A percentile compares a stretch with the other conserved stretches of the same genome.
Evolutionary conservation across 2,329 filamentous ascomycete species (phyloP).

Genomic region (Ceratocystis eucalypticola): DNA sequence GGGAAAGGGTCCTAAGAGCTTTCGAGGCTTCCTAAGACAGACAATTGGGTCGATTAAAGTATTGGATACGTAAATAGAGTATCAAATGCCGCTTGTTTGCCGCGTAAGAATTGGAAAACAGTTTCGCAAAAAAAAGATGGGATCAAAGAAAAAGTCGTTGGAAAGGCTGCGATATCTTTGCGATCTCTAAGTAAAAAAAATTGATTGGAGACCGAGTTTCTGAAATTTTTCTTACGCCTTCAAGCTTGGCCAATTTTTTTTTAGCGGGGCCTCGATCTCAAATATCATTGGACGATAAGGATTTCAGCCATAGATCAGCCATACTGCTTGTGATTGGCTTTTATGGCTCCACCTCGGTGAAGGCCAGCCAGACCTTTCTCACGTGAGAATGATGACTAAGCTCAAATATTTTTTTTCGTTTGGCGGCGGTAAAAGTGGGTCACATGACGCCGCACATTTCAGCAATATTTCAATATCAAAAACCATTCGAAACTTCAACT

Average conservation of each 20-base stretch:
- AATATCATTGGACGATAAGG: constrained; percentile 20
- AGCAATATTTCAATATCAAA: not conserved
- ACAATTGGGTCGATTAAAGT: constrained; percentile 6
- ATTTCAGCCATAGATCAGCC: constrained; percentile 16
- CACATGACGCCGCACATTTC: constrained; percentile 16
- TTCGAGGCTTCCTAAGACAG: constrained; percentile 15
- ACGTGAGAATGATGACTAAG: constrained; percentile 11
- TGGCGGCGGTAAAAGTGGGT: not conserved
- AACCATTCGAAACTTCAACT: not conserved
- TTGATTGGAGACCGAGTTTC: constrained; percentile 17
- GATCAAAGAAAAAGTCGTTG: constrained; percentile 12
- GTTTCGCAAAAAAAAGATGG: constrained; percentile 11
- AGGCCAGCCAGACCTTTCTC: constrained; percentile 11
- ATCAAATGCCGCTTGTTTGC: constrained; percentile 5
- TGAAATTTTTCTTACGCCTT: constrained; percentile 21
- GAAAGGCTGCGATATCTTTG: constrained; percentile 18
- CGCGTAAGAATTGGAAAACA: constrained; percentile 10
- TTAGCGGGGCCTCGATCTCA: constrained; percentile 19
- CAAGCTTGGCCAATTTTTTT: constrained; percentile 20
- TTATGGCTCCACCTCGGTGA: constrained; percentile 12
- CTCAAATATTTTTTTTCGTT: constrained; percentile 7
- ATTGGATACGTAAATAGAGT: constrained; percentile 9
- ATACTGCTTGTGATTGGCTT: constrained; percentile 12
- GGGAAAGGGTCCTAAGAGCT: constrained; percentile 21
- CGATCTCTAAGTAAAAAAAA: constrained; percentile 19